A percentile compares a stretch with the other conserved stretches of the same genome.
Evolutionary conservation across 164 flowering plant genomes (phyloP).

Genomic region (Nymphaea thermarum): DNA sequence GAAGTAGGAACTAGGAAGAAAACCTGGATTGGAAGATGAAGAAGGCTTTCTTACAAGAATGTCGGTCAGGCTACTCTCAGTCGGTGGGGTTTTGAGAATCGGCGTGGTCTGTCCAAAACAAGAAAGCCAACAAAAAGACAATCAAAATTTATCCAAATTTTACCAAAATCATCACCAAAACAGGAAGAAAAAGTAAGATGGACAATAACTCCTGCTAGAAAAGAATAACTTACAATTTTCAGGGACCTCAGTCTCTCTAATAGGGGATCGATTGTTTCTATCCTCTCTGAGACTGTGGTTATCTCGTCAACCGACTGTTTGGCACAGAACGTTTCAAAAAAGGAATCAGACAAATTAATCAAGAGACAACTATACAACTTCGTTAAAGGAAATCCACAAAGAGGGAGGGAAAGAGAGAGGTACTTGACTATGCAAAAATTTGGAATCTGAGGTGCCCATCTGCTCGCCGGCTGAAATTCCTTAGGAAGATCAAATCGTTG

Average conservation of each 20-base stretch:
- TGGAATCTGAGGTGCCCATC: background rate
- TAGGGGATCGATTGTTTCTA: slow-evolving; percentile 53
- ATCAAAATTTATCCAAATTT: background rate
- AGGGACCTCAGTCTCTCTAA: slow-evolving; percentile 63
- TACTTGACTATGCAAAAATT: background rate
- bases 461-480: background rate
- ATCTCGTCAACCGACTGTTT: slow-evolving; percentile 43
- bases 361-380: background rate
- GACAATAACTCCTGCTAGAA: background rate
- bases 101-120: slow-evolving; percentile 42
- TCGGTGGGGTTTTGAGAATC: slow-evolving; percentile 45
- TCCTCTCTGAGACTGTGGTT: slow-evolving; percentile 61
- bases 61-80: slow-evolving; percentile 76
- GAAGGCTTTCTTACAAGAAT: slow-evolving; percentile 64
- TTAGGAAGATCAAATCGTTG: background rate
- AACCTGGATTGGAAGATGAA: slow-evolving; percentile 4
- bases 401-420: background rate
- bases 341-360: background rate
- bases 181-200: background rate
- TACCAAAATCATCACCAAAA: background rate
- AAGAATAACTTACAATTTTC: slow-evolving; percentile 39
- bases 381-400: background rate
- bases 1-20: background rate
- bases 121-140: background rate
- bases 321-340: background rate